Percentiles rank a stretch among this genome's conserved stretches.
phyloP scores from a whole-genome alignment of 2,329 filamentous ascomycete genomes.

The Colletotrichum kahawae region DNA sequence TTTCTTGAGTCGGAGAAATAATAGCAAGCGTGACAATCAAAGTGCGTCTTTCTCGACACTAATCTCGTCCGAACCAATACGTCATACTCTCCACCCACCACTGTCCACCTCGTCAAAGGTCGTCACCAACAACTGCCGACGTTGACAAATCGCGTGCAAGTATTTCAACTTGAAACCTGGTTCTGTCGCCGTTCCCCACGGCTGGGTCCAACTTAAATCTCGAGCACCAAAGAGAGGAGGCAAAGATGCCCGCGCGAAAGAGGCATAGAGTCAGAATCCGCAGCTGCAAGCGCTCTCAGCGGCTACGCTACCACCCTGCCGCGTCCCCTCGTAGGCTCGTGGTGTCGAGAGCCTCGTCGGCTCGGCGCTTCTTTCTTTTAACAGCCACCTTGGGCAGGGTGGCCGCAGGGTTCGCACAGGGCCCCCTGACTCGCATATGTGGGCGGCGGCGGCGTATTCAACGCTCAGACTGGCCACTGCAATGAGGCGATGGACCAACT shows the following conservation, averaged over 20 bases:
- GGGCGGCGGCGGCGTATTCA: neutral
- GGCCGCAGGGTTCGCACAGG: conserved; percentile 12
- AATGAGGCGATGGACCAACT: neutral
- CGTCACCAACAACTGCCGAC: conserved; percentile 17
- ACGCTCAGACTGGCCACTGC: neutral
- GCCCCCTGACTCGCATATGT: conserved; percentile 16
- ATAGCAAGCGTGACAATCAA: neutral
- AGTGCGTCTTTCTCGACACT: neutral
- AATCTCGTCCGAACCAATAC: neutral
- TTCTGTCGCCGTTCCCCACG: conserved; percentile 16
- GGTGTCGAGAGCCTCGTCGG: neutral
- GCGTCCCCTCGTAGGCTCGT: neutral
- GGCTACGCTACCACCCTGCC: neutral
- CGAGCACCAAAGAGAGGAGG: neutral
- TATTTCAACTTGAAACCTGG: conserved; percentile 21
- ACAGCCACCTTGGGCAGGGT: neutral
- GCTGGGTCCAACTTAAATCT: conserved; percentile 10
- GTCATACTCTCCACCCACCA: conserved; percentile 11
- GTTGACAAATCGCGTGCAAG: conserved; percentile 20
- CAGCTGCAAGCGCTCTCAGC: conserved; percentile 19
- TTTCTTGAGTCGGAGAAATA: neutral
- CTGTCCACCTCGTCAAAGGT: neutral
- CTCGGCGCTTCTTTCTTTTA: conserved; percentile 6
- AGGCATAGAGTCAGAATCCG: neutral
- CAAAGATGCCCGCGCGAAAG: neutral